These are phyloP conservation scores for Elsinoe fawcettii DNA, from an alignment of 2,329 filamentous ascomycete species.

Conservation along the genomic window DNA sequence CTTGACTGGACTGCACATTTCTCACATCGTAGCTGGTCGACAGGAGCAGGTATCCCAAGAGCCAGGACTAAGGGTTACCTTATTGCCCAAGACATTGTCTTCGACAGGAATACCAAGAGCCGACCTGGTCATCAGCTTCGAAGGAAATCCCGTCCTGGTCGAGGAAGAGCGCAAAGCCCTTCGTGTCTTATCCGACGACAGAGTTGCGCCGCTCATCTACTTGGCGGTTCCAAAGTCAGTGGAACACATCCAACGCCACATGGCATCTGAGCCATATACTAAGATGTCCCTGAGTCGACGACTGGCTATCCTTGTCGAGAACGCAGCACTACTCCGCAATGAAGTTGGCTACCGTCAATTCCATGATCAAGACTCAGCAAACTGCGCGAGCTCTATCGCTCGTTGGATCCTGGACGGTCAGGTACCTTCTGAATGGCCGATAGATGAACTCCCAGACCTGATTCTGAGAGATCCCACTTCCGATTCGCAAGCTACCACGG, in stretches of 20 bases:
- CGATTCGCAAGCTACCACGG: constrained; percentile 12
- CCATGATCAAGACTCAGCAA: constrained; percentile 23
- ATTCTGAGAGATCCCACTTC: constrained; percentile 8
- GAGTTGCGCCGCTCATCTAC: constrained; percentile 23
- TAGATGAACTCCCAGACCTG: constrained; percentile 15
- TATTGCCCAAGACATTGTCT: constrained; percentile 1
- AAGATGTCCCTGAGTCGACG: constrained; percentile 23
- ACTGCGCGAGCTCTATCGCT: constrained; percentile 25
- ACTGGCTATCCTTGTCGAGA: constrained; percentile 32
- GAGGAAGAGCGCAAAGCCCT: constrained; percentile 3
- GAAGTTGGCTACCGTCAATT: constrained; percentile 29
- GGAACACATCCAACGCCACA: constrained; percentile 38
- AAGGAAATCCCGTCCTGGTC: background rate
- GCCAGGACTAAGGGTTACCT: background rate
- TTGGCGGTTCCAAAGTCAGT: constrained; percentile 36
- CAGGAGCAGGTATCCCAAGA: background rate
- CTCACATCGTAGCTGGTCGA: constrained; percentile 9
- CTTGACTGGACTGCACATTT: constrained; percentile 23
- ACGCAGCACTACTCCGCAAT: constrained; percentile 28
- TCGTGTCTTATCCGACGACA: background rate
- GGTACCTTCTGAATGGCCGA: constrained; percentile 18
- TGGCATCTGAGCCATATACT: constrained; percentile 21
- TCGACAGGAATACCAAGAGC: background rate
- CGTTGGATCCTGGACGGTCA: constrained; percentile 22
- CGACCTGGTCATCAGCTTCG: constrained; percentile 10